Evolutionary conservation across 2,329 filamentous ascomycete genomes (phyloP).

Genomic region (Mollisia scopiformis): DNA sequence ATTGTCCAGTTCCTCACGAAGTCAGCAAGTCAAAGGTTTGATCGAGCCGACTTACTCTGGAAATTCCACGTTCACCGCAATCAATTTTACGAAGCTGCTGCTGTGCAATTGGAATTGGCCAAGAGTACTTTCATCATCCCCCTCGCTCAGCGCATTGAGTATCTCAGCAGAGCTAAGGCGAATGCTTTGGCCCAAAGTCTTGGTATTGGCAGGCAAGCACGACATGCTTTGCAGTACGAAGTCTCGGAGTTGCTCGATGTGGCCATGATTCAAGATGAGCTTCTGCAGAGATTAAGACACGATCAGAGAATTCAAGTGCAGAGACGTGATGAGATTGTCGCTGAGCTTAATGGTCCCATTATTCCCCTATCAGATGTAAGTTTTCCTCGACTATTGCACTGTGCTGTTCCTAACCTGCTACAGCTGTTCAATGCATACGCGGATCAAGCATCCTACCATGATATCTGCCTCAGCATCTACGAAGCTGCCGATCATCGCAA

Average conservation of each 20-base stretch:
- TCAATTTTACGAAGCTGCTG: conserved; percentile 83
- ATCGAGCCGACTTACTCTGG: conserved; percentile 89
- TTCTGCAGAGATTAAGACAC: conserved; percentile 75
- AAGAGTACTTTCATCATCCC: conserved; percentile 78
- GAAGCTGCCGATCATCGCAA: conserved; percentile 91
- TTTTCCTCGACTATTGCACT: conserved; percentile 27
- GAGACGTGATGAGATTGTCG: conserved; percentile 65
- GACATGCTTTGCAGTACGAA: conserved; percentile 83
- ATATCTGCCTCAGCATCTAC: conserved; percentile 91
- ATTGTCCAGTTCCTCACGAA: conserved; percentile 85
- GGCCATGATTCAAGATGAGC: conserved; percentile 91
- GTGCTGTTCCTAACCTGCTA: conserved; percentile 16
- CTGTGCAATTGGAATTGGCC: conserved; percentile 82
- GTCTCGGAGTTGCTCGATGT: conserved; percentile 88
- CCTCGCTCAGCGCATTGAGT: conserved; percentile 85
- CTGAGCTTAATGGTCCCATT: conserved; percentile 76
- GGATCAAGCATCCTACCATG: conserved; percentile 89
- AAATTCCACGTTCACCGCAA: conserved; percentile 86
- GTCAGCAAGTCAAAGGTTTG: conserved; percentile 70
- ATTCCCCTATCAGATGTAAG: conserved; percentile 75
- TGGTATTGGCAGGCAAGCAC: conserved; percentile 76
- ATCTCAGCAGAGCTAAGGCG: conserved; percentile 87
- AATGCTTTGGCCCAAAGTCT: conserved; percentile 85
- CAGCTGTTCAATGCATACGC: conserved; percentile 93
- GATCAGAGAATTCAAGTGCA: conserved; percentile 71